Evolutionary conservation across 2,329 filamentous ascomycete species (phyloP), one percentile per base, ranked within the genome.

Genomic region (Leptodontidium sp.): DNA sequence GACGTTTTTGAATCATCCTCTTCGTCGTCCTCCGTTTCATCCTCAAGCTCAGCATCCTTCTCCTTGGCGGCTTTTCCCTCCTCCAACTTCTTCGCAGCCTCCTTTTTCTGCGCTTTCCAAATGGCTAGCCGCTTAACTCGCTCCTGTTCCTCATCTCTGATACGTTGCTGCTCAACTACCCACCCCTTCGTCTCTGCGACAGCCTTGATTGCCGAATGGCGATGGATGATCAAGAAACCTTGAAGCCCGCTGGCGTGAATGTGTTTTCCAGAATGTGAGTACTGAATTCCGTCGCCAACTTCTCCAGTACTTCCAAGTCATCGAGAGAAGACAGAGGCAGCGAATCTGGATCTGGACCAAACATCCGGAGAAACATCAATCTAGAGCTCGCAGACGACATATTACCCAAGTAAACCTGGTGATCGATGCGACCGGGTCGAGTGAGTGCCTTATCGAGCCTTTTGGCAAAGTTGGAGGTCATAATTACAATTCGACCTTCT

Each of bases 391-490:
- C n/a, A 71, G 78, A 53, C 80, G 78, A 72, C 90, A 88, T 93
- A 79, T 97, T 91, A 49, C 94, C 94, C 53, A 98, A 90, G 64
- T 92, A 89, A 74, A 98, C 98, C 87, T 98, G 98, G 77, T 94
- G 89, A 82, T 98, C 95, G 65, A 98, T 87, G 84, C 95, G 94
- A 73, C 94, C 94, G 29, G 94, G 94, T 76, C 95, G 93, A 70
- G 98, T 88, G 69, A 98, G 86, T 32, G 94, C 94, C 11, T 94
- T 68, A 90, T 91, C 70, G 1, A 98, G 86, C 52, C 92, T 87
- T 72, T 97, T 93, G 40, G 97, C 88, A 76, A 97, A 93, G 77
- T 98, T 98, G 2, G 95, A 98, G 0, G 95, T 98, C 68, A 98
- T 85, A 80, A 98, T 97, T 1, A 96, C 89, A 71, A 98, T 92